Base-by-base conservation (phyloP, 2,329 filamentous ascomycete species). In the Ascochyta rabiei region DNA sequence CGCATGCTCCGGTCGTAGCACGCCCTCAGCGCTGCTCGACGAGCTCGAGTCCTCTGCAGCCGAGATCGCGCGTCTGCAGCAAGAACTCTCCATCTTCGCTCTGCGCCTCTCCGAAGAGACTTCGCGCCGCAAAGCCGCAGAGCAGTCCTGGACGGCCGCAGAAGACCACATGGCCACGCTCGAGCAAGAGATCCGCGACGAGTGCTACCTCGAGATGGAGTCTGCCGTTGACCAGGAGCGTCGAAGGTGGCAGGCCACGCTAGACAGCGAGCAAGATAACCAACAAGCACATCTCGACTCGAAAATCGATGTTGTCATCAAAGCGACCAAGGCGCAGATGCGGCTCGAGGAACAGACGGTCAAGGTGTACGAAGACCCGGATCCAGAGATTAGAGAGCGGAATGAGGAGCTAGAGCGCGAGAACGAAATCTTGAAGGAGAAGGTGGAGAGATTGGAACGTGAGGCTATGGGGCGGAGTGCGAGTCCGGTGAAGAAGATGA, bases 191-290 rank as follows among this genome's bases (percentile, higher is more conserved):
- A 85, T 98, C 26, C 87, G 95, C 19, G 93, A 97, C 68, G 93
- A 98, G 63, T 93, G 93, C 65, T 93, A 87, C 63, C 81, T 79
- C 2, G 95, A 97, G 69, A 96, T 96, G 79, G 95, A 99, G 69
- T 80, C 84, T 55, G 84, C 86, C 10, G 82, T 97, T 41, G 84
- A 86, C 18, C 78, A 87, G 12, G 92, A 97, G 72, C 85, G 90
- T 73, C 82, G 84, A 9, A 82, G 90, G n/a, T 97, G 91, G 89
- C 89, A 93, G 70, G 84, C 83, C 0, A 89, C 86, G 0, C 84
- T 92, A 73, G 89, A 90, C 16, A 85, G 89, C 5, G 92, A 97
- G 74, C 69, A 79, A 50, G 92, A 96, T 64, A 84, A 86, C 39
- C 86, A 87, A 47, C 91, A 96, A 57, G 90, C 90, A 71, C 91